Percentiles rank a stretch among this genome's conserved stretches.
These are phyloP conservation scores for Chloropicon primus DNA, from an alignment of 139 green algal species.

Conservation along the genomic window DNA sequence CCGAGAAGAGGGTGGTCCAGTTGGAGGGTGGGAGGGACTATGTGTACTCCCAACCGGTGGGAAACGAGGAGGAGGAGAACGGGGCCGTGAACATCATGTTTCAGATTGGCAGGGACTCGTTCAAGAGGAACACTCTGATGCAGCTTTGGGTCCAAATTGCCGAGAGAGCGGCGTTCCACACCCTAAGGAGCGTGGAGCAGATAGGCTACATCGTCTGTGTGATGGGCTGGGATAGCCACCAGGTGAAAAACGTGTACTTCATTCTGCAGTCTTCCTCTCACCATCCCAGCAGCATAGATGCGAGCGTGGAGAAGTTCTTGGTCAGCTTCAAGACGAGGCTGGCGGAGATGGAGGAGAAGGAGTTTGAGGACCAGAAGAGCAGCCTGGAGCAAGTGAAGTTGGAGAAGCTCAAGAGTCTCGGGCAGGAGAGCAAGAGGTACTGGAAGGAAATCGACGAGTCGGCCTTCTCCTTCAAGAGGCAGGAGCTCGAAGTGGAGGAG, in stretches of 20 bases:
- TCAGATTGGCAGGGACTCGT: constrained; percentile 55
- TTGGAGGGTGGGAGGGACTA: constrained; percentile 17
- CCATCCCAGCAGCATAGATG: constrained; percentile 5
- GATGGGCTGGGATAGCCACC: neutral
- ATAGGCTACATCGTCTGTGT: constrained; percentile 48
- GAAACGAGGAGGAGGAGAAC: constrained; percentile 65
- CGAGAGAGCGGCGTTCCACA: constrained; percentile 67
- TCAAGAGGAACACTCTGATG: constrained; percentile 47
- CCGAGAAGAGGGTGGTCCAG: constrained; percentile 20
- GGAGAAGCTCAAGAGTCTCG: constrained; percentile 28
- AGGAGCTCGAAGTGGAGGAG: constrained; percentile 17
- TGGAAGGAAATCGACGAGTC: constrained; percentile 24
- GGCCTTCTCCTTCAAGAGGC: constrained; percentile 19
- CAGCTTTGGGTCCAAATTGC: constrained; percentile 60
- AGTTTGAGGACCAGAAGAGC: constrained; percentile 17
- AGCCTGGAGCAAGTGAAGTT: constrained; percentile 15
- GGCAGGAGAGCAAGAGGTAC: constrained; percentile 11
- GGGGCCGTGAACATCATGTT: constrained; percentile 48
- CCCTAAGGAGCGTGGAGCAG: constrained; percentile 74
- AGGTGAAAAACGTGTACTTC: constrained; percentile 20
- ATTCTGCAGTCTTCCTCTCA: constrained; percentile 25
- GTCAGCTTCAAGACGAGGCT: neutral
- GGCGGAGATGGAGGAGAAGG: neutral
- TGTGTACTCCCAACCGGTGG: constrained; percentile 22
- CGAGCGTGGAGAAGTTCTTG: constrained; percentile 16